Evolutionary conservation across 345 rosid species (phyloP).

Genomic region (Hypericum androsaemum): DNA sequence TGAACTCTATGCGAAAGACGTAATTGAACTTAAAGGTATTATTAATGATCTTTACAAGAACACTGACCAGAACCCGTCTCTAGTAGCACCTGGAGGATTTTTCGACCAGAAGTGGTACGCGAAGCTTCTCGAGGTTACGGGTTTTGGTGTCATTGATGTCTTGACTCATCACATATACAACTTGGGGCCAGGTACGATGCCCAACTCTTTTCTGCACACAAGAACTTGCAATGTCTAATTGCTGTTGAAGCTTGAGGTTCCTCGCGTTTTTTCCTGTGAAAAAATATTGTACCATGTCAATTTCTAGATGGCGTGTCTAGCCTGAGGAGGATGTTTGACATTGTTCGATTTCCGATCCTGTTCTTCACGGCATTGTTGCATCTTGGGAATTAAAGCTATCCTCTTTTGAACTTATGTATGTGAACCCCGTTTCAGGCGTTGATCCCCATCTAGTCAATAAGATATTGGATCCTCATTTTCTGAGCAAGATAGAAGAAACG

Average conservation of each 20-base stretch:
- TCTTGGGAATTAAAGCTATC: neutral
- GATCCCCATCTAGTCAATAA: slow-evolving; percentile 64
- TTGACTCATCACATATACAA: slow-evolving; percentile 95
- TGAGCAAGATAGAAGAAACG: slow-evolving; percentile 47
- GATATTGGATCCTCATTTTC: slow-evolving; percentile 63
- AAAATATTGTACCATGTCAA: too few relatives aligned
- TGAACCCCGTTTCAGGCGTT: slow-evolving; percentile 40
- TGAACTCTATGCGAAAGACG: slow-evolving; percentile 71
- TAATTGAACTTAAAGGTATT: slow-evolving; percentile 44
- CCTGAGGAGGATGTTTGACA: too few relatives aligned
- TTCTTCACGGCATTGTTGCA: too few relatives aligned
- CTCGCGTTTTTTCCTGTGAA: too few relatives aligned
- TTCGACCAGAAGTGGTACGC: slow-evolving; percentile 61
- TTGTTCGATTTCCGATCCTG: too few relatives aligned
- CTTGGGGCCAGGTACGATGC: slow-evolving; percentile 63
- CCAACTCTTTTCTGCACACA: too few relatives aligned
- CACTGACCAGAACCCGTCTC: slow-evolving; percentile 42
- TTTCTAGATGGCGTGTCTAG: too few relatives aligned
- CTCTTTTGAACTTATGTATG: slow-evolving; percentile 5
- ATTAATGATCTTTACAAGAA: slow-evolving; percentile 46
- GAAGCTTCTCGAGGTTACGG: slow-evolving; percentile 67
- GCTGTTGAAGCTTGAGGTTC: too few relatives aligned
- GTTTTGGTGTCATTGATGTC: slow-evolving; percentile 40
- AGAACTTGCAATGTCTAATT: too few relatives aligned
- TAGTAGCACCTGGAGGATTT: slow-evolving; percentile 94